Evolutionary conservation across 345 rosid species (phyloP).

Genomic region (Cardiospermum halicacabum): DNA sequence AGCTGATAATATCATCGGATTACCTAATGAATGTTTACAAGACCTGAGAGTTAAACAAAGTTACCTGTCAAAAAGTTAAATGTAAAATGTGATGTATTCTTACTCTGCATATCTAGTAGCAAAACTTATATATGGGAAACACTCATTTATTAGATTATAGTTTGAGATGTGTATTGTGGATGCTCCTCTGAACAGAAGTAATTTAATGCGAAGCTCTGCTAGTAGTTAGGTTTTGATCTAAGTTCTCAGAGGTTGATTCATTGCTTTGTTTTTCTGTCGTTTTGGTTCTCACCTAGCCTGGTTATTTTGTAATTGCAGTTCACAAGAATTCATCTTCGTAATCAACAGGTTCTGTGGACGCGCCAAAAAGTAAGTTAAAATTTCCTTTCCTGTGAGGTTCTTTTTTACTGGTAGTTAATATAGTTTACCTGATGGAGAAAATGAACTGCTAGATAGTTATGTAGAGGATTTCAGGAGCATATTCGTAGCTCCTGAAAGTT

Average conservation of each 20-base stretch:
- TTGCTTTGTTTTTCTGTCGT: background rate
- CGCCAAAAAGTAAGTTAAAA: constrained; percentile 53
- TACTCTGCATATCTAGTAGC: background rate
- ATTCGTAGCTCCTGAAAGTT: background rate
- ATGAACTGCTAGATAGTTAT: background rate
- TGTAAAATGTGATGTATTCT: background rate
- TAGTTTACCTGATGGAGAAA: background rate
- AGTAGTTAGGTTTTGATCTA: background rate
- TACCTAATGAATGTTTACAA: background rate
- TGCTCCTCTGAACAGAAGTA: background rate
- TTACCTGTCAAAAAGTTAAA: background rate
- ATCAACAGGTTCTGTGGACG: constrained; percentile 56
- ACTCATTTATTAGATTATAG: background rate
- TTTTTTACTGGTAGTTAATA: background rate
- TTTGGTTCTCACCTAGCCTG: background rate
- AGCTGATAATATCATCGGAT: background rate
- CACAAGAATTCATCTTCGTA: constrained; percentile 47
- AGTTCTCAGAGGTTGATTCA: background rate
- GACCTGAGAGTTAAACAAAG: background rate
- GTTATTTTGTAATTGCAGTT: constrained; percentile 35
- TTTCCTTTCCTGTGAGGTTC: background rate
- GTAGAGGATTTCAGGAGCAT: background rate
- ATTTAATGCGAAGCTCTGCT: background rate
- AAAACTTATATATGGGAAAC: background rate
- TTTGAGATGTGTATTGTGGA: background rate